phyloP scores from a whole-genome alignment of 23 red algal species.

The Pyropia haitanensis region DNA sequence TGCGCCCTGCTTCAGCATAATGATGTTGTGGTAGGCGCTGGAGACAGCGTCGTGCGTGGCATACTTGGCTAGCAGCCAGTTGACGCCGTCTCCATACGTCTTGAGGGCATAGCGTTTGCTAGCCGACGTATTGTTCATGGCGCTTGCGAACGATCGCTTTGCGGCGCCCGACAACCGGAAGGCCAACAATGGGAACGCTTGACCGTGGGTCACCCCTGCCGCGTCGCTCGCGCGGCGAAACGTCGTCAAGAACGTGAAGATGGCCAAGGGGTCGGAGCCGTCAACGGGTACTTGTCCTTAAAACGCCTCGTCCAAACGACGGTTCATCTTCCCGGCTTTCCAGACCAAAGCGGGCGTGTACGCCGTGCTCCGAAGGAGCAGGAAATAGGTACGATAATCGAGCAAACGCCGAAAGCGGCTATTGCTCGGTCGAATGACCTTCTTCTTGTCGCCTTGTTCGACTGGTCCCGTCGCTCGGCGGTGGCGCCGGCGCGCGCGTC shows the following conservation, averaged over 20 bases:
- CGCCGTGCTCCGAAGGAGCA: no score
- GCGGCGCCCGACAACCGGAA: conserved; percentile 6
- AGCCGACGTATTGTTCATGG: not conserved
- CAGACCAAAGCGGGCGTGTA: no score
- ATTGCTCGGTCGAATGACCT: no score
- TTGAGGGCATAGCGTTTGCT: not conserved
- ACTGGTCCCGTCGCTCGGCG: no score
- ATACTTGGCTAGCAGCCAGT: conserved; percentile 8
- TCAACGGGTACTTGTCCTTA: not conserved
- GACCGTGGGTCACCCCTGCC: not conserved
- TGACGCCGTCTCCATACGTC: conserved; percentile 3
- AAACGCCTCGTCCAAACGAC: no score
- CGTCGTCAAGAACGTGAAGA: conserved; percentile 1
- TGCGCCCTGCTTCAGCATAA: not conserved
- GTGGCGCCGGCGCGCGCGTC: no score
- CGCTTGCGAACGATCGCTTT: not conserved
- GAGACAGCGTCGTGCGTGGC: not conserved
- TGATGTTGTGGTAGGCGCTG: not conserved
- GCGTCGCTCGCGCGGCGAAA: conserved; percentile 8
- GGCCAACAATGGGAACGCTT: conserved; percentile 12
- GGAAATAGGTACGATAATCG: no score
- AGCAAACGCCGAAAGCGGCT: no score
- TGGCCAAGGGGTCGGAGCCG: conserved; percentile 4
- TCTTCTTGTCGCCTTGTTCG: no score
- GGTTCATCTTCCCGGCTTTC: no score